Percentiles rank a stretch among this genome's conserved stretches.
phyloP scores from a whole-genome alignment of 495 filamentous ascomycete species.

The Massariosphaeria phaeospora region DNA sequence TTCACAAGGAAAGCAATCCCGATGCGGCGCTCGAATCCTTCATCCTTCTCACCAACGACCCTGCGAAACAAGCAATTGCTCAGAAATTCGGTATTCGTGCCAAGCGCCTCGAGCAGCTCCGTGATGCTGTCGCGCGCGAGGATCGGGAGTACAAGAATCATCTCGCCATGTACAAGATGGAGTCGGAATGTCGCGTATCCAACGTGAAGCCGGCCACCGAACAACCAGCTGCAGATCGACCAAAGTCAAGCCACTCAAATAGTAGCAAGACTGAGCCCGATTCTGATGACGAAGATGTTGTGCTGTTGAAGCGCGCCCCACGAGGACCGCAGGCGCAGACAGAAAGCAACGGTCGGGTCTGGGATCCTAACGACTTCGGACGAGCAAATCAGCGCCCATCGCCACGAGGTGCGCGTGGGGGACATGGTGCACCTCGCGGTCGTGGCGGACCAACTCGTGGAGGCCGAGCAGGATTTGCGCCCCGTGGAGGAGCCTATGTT shows the following conservation, averaged over 20 bases:
- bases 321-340: slow-evolving; percentile 39
- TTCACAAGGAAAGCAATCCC: slow-evolving; percentile 46
- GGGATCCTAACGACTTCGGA: slow-evolving; percentile 41
- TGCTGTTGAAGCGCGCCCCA: slow-evolving; percentile 46
- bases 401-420: slow-evolving; percentile 27
- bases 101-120: slow-evolving; percentile 57
- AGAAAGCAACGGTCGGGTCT: slow-evolving; percentile 21
- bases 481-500: slow-evolving; percentile 26
- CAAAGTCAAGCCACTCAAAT: slow-evolving; percentile 43
- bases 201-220: slow-evolving; percentile 30
- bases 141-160: slow-evolving; percentile 57
- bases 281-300: slow-evolving; percentile 56
- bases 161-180: slow-evolving; percentile 43
- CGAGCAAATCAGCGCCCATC: slow-evolving; percentile 20
- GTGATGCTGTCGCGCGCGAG: slow-evolving; percentile 55
- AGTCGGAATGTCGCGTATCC: slow-evolving; percentile 38
- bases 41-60: slow-evolving; percentile 57
- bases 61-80: slow-evolving; percentile 51
- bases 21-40: slow-evolving; percentile 45
- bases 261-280: slow-evolving; percentile 39
- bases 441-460: slow-evolving; percentile 11
- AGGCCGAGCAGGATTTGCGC: slow-evolving; percentile 25
- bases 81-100: slow-evolving; percentile 56
- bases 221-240: not conserved
- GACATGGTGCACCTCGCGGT: slow-evolving; percentile 8